phyloP scores from a whole-genome alignment of 257 asterid species.

The Fraxinus excelsior region DNA sequence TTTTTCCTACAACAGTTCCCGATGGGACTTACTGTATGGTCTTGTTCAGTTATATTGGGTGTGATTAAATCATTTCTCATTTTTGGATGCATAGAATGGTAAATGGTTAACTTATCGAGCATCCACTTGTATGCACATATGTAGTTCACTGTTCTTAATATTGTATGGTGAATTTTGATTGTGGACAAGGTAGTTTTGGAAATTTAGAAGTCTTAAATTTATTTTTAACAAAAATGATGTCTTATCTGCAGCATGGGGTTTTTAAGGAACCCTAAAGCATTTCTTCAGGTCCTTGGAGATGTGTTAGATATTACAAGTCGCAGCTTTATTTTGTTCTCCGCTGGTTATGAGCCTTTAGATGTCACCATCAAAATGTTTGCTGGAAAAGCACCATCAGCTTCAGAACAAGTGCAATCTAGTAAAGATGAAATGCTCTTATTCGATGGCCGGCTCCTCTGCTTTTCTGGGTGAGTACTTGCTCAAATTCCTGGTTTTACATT shows the following conservation, averaged over 20 bases:
- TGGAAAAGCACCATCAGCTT: constrained; percentile 40
- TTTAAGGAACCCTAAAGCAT: constrained; percentile 53
- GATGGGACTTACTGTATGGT: not conserved
- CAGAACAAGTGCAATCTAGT: constrained; percentile 43
- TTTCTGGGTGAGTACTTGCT: constrained; percentile 67
- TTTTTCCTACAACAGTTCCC: constrained; percentile 4
- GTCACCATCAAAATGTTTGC: constrained; percentile 54
- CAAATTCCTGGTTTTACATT: not conserved
- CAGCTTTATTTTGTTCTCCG: constrained; percentile 73
- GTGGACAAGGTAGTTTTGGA: not conserved
- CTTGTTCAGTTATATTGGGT: not conserved
- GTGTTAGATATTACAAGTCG: constrained; percentile 52
- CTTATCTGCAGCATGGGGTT: constrained; percentile 84
- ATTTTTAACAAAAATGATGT: constrained; percentile 14
- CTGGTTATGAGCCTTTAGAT: constrained; percentile 83
- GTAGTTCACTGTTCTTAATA: not conserved
- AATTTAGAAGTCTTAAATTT: not conserved
- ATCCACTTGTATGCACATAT: not conserved
- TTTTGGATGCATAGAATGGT: not conserved
- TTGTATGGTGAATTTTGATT: not conserved
- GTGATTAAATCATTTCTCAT: not conserved
- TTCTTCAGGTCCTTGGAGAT: constrained; percentile 53
- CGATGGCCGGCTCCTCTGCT: constrained; percentile 68
- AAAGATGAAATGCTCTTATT: constrained; percentile 62
- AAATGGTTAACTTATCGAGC: not conserved